Percentiles rank a stretch among this genome's conserved stretches.
Conservation (phyloP, 1,284 basidiomycete genomes). For the Cerioporus squamosus region DNA sequence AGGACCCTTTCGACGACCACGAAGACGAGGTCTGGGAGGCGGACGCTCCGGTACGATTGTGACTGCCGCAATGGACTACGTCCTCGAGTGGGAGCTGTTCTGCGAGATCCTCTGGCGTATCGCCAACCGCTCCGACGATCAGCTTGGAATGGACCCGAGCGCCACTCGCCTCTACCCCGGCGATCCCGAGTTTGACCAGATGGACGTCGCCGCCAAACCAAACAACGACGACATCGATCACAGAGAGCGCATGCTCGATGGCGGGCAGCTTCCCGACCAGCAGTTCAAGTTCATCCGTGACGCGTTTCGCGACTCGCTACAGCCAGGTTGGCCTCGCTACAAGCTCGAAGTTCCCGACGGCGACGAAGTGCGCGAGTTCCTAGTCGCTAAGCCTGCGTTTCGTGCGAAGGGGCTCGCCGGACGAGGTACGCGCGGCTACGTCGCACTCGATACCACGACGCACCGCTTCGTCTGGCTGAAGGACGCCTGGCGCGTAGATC, state of each 20-base stretch:
- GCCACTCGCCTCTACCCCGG: not conserved
- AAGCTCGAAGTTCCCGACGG: not conserved
- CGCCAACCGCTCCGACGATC: not conserved
- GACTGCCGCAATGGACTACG: constrained; percentile 8
- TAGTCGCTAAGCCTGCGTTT: constrained; percentile 10
- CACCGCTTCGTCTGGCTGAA: constrained; percentile 14
- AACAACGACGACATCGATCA: not conserved
- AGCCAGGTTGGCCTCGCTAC: not conserved
- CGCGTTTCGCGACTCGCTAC: constrained; percentile 1
- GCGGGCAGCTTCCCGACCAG: not conserved
- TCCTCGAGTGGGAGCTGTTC: not conserved
- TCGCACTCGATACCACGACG: constrained; percentile 2
- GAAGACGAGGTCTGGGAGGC: no score
- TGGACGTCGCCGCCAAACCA: not conserved
- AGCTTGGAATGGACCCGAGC: constrained; percentile 9
- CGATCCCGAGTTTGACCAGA: not conserved
- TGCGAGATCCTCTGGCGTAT: constrained; percentile 9
- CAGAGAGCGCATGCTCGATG: no score
- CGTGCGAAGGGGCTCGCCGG: constrained; percentile 2
- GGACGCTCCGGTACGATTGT: constrained; percentile 1
- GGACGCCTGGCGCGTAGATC: constrained; percentile 11
- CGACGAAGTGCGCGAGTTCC: not conserved
- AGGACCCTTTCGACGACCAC: not conserved
- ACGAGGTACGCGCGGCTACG: constrained; percentile 13
- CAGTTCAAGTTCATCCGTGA: constrained; percentile 3